phyloP scores from a whole-genome alignment of 768 basidiomycete genomes.

The Neoboletus brunneissimus region DNA sequence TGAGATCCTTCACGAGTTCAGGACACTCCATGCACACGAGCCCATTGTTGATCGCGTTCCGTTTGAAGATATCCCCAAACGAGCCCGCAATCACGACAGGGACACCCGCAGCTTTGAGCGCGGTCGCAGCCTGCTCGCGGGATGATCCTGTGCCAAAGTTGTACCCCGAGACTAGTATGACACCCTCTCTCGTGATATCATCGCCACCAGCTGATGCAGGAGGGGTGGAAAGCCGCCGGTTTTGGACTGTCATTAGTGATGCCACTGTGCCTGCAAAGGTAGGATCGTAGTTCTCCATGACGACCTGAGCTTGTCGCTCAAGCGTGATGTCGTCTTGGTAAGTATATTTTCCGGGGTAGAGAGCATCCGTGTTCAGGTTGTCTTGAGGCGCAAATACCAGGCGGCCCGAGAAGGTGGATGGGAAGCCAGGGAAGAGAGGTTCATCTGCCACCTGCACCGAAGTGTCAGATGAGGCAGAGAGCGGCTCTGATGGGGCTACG shows the following conservation, averaged over 20 bases:
- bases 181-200: constrained; percentile 49
- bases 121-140: constrained; percentile 97
- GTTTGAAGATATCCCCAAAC: constrained; percentile 99
- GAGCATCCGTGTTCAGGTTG: constrained; percentile 96
- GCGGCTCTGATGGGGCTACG: constrained; percentile 35
- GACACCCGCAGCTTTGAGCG: constrained; percentile 89
- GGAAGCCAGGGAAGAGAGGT: constrained; percentile 79
- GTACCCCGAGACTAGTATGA: constrained; percentile 87
- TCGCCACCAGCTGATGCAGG: constrained; percentile 10
- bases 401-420: constrained; percentile 73
- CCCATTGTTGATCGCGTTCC: constrained; percentile 98
- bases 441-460: constrained; percentile 42
- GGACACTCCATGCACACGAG: constrained; percentile 93
- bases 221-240: constrained; percentile 17
- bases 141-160: constrained; percentile 99
- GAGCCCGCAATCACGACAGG: constrained; percentile 96
- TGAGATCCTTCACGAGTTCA: constrained; percentile 83
- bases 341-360: constrained; percentile 98
- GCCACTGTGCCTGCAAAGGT: constrained; percentile 73
- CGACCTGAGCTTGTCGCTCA: constrained; percentile 88
- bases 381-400: constrained; percentile 95
- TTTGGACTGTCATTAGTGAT: constrained; percentile 38
- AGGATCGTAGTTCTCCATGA: constrained; percentile 99
- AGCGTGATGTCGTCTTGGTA: constrained; percentile 99
- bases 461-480: constrained; percentile 28